Evolutionary conservation across 2,329 filamentous ascomycete genomes (phyloP).

Genomic region (Claviceps citrina): DNA sequence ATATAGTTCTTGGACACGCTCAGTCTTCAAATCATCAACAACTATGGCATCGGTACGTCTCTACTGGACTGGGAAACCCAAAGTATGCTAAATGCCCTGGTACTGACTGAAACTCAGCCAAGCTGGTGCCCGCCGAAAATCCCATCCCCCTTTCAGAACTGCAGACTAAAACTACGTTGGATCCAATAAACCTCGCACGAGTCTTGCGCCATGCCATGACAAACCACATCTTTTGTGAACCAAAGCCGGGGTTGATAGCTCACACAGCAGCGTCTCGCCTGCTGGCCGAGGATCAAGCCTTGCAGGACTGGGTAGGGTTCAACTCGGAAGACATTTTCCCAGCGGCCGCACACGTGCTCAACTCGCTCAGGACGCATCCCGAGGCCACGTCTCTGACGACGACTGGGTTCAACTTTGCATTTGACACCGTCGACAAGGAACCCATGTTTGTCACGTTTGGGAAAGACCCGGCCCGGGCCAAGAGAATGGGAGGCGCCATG

Average conservation of each 20-base stretch:
- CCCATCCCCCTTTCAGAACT: conserved; percentile 32
- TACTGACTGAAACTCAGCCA: conserved; percentile 19
- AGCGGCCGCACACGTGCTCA: conserved; percentile 29
- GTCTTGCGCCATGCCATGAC: conserved; percentile 43
- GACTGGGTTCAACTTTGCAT: conserved; percentile 36
- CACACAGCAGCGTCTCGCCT: conserved; percentile 40
- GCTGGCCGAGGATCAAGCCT: conserved; percentile 30
- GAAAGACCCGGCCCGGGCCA: conserved; percentile 30
- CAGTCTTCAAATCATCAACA: conserved; percentile 34
- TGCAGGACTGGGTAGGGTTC: conserved; percentile 40
- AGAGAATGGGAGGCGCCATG: conserved; percentile 41
- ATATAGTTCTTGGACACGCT: conserved; percentile 33
- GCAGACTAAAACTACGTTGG: conserved; percentile 27
- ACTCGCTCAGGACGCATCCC: conserved; percentile 29
- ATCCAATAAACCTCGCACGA: conserved; percentile 34
- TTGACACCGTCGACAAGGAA: conserved; percentile 33
- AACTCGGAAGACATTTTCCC: conserved; percentile 39
- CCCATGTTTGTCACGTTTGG: conserved; percentile 39
- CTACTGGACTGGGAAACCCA: background rate
- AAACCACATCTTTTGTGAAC: conserved; percentile 38
- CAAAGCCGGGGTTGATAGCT: conserved; percentile 31
- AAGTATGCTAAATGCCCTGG: no score
- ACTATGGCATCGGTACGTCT: conserved; percentile 30
- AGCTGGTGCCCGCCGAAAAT: conserved; percentile 31
- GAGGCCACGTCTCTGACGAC: conserved; percentile 32